phyloP scores from a whole-genome alignment of 805 yeast genomes.

The Kluyveromyces aestuarii region DNA sequence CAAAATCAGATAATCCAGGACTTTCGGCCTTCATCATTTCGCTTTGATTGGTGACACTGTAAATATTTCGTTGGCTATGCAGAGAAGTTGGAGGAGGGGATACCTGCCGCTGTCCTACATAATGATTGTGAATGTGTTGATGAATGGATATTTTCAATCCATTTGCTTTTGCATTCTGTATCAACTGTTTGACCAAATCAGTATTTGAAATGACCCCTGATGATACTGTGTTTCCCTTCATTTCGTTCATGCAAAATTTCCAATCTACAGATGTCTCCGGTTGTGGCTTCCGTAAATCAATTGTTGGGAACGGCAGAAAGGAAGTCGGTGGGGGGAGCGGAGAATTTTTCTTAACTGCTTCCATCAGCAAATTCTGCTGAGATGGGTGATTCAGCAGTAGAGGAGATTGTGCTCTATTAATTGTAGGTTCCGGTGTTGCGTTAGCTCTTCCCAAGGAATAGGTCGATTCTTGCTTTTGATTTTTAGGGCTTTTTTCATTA shows the following conservation, averaged over 20 bases:
- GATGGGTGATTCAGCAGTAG: not conserved
- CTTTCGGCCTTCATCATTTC: not conserved
- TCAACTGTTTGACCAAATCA: constrained; percentile 46
- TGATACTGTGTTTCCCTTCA: constrained; percentile 36
- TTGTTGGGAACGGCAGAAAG: not conserved
- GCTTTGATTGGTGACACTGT: not conserved
- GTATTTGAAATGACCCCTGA: constrained; percentile 45
- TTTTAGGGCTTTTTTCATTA: not conserved
- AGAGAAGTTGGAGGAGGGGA: not conserved
- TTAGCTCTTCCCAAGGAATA: not conserved
- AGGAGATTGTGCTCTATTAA: not conserved
- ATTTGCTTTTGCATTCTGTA: constrained; percentile 51
- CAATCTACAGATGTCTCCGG: constrained; percentile 40
- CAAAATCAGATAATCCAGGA: constrained; percentile 3
- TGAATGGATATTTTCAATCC: constrained; percentile 61
- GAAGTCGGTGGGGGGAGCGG: constrained; percentile 2
- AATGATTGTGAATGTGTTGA: constrained; percentile 80
- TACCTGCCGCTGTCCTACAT: constrained; percentile 34
- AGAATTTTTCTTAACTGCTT: not conserved
- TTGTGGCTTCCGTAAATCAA: not conserved
- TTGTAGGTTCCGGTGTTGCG: constrained; percentile 1
- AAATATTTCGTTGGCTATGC: not conserved
- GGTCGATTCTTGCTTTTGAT: not conserved
- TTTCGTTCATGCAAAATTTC: constrained; percentile 46
- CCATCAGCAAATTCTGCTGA: not conserved